phyloP scores from a whole-genome alignment of 2,329 filamentous ascomycete species.

The Xylogone sp. region DNA sequence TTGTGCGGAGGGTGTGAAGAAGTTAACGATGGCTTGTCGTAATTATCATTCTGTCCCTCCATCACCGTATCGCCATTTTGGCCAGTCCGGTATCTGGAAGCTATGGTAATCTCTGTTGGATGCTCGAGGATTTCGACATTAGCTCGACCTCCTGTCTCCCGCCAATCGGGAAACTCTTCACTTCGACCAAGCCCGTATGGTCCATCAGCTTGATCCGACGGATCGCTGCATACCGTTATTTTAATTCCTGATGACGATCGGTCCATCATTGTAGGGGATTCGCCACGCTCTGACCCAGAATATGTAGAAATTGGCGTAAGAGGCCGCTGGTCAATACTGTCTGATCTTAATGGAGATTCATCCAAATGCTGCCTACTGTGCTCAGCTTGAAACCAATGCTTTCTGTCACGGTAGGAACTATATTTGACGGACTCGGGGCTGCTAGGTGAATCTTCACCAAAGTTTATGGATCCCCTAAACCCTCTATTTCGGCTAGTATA shows the following conservation, averaged over 20 bases:
- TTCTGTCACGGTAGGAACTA: constrained; percentile 4
- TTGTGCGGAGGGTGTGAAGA: too few relatives aligned
- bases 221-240: not conserved
- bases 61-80: too few relatives aligned
- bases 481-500: constrained; percentile 15
- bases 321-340: constrained; percentile 14
- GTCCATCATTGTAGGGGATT: not conserved
- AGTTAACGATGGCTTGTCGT: too few relatives aligned
- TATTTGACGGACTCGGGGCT: constrained; percentile 16
- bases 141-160: not conserved
- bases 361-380: constrained; percentile 13
- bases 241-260: not conserved
- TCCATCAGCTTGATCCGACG: not conserved
- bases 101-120: not conserved
- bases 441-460: constrained; percentile 19
- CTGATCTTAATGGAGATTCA: constrained; percentile 9
- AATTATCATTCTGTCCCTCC: not conserved
- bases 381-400: constrained; percentile 11
- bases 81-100: too few relatives aligned
- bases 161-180: not conserved
- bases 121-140: not conserved
- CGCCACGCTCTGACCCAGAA: constrained; percentile 12
- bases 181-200: not conserved
- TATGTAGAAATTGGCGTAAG: constrained; percentile 19
- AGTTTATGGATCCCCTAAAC: constrained; percentile 15